phyloP scores from a whole-genome alignment of 2,329 filamentous ascomycete genomes.

The Diaporthe velutina region DNA sequence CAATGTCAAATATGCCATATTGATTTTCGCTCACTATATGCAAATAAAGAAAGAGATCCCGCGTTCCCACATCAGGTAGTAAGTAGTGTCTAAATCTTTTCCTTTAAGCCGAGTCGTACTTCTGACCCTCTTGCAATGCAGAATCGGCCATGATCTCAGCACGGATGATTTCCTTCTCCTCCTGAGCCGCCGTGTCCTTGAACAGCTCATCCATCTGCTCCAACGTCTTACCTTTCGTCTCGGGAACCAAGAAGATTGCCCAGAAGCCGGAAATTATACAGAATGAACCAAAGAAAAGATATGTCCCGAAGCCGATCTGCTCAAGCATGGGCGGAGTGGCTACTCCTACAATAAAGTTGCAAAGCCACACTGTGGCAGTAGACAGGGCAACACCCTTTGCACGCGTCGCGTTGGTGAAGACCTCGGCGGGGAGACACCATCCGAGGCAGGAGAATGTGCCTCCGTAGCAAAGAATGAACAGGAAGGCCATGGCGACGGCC shows the following conservation, averaged over 20 bases:
- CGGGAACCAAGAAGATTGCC: slow-evolving; percentile 54
- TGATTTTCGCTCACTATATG: not conserved
- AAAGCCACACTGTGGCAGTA: slow-evolving; percentile 71
- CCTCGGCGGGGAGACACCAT: slow-evolving; percentile 61
- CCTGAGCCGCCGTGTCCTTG: slow-evolving; percentile 27
- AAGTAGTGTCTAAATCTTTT: not conserved
- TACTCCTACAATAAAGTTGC: slow-evolving; percentile 73
- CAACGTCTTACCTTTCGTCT: slow-evolving; percentile 66
- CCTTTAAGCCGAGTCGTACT: slow-evolving; percentile 7
- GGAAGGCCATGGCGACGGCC: slow-evolving; percentile 56
- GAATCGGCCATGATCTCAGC: slow-evolving; percentile 5
- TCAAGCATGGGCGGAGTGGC: slow-evolving; percentile 71
- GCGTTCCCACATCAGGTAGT: not conserved
- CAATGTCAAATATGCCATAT: not conserved
- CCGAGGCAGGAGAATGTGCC: slow-evolving; percentile 50
- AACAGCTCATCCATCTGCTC: slow-evolving; percentile 51
- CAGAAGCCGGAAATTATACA: slow-evolving; percentile 65
- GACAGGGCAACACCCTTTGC: slow-evolving; percentile 74
- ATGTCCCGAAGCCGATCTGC: slow-evolving; percentile 62
- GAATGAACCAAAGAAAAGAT: slow-evolving; percentile 71
- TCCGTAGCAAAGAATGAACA: slow-evolving; percentile 30
- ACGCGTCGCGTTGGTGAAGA: slow-evolving; percentile 71
- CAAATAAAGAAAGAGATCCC: not conserved
- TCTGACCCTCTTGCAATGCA: slow-evolving; percentile 5
- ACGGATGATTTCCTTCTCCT: slow-evolving; percentile 22